A percentile compares a stretch with the other conserved stretches of the same genome.
These are phyloP conservation scores for Fusarium nurragi DNA, from an alignment of 2,329 filamentous ascomycete species.

Conservation along the genomic window DNA sequence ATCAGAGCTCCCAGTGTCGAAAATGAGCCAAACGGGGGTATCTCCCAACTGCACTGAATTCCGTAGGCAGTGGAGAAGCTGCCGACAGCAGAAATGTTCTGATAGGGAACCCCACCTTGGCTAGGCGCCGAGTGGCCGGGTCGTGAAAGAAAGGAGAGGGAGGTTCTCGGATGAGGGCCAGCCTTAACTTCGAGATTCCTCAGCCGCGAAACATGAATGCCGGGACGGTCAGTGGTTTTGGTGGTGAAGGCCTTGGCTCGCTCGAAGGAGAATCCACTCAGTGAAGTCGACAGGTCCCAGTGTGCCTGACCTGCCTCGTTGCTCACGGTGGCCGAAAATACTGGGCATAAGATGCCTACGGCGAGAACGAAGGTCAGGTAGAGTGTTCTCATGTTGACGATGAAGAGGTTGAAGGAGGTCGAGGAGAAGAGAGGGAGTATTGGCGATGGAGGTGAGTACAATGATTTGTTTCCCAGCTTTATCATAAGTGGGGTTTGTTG, in stretches of 20 bases:
- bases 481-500: too few species aligned
- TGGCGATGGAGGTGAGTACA: neutral
- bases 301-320: neutral
- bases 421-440: neutral
- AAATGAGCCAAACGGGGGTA: conserved; percentile 52
- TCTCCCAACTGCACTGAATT: conserved; percentile 54
- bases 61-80: conserved; percentile 55
- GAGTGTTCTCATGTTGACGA: neutral
- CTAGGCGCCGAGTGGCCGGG: conserved; percentile 23
- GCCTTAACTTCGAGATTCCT: conserved; percentile 42
- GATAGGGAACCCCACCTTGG: conserved; percentile 38
- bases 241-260: conserved; percentile 44
- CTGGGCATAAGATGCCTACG: conserved; percentile 2
- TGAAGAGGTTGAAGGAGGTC: neutral
- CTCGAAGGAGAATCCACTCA: conserved; percentile 53
- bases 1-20: conserved; percentile 63
- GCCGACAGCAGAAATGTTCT: conserved; percentile 53
- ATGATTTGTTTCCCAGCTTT: neutral
- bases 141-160: conserved; percentile 45
- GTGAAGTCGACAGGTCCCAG: conserved; percentile 49
- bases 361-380: neutral
- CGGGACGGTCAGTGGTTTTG: conserved; percentile 44
- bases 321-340: neutral
- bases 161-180: conserved; percentile 38
- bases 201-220: conserved; percentile 49